Evolutionary conservation across 768 basidiomycete genomes (phyloP).

Genomic region (Mycena alexandri): DNA sequence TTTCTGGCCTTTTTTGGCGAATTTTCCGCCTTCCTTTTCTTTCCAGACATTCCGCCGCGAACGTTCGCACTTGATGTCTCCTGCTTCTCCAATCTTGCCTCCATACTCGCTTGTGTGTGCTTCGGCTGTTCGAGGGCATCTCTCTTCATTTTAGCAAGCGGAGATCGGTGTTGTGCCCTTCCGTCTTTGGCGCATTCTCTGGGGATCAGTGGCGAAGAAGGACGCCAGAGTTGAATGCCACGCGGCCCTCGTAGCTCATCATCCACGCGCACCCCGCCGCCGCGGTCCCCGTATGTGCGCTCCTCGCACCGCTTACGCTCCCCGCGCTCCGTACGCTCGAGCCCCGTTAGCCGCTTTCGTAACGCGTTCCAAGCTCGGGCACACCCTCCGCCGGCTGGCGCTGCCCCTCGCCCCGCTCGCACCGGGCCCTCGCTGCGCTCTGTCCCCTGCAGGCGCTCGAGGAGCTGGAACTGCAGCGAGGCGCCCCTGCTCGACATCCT

Average conservation of each 20-base stretch:
- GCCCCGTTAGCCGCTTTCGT: background rate
- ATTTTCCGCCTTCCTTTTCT: too few species aligned
- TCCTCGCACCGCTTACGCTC: conserved; percentile 3
- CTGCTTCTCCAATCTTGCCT: too few species aligned
- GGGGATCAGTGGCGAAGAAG: too few species aligned
- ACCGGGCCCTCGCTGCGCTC: background rate
- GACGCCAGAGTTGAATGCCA: background rate
- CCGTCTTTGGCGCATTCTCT: too few species aligned
- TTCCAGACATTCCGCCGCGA: too few species aligned
- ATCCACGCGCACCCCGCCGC: conserved; percentile 15
- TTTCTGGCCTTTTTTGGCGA: too few species aligned
- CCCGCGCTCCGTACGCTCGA: conserved; percentile 2
- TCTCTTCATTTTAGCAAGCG: too few species aligned
- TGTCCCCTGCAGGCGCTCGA: background rate
- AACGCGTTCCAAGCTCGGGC: background rate
- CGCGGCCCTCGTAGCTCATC: background rate
- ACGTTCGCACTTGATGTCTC: too few species aligned
- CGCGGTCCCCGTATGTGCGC: background rate
- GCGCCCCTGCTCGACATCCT: background rate
- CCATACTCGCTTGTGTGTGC: too few species aligned
- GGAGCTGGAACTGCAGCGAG: conserved; percentile 5
- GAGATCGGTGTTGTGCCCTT: too few species aligned
- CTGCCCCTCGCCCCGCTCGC: conserved; percentile 11
- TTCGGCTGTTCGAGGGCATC: too few species aligned
- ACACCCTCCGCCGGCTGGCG: background rate